Evolutionary conservation across 129 eudicot genomes (phyloP).

Genomic region (Arctium lappa): DNA sequence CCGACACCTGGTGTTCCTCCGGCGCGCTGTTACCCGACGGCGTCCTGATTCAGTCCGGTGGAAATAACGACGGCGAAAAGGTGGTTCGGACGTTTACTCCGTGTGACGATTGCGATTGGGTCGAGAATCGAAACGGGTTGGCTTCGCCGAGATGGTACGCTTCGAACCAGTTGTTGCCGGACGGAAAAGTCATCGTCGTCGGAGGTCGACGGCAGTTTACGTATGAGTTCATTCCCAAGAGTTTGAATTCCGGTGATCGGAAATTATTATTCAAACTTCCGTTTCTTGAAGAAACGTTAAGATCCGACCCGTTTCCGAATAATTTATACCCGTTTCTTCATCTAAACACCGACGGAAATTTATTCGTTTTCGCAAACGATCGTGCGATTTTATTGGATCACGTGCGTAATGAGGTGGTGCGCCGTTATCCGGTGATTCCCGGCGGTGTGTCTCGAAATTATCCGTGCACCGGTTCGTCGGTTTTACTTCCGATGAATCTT

Average conservation of each 20-base stretch:
- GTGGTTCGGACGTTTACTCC: constrained; percentile 39
- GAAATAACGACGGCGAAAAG: constrained; percentile 36
- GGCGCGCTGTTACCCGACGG: constrained; percentile 45
- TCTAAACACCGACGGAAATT: constrained; percentile 37
- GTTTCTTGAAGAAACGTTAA: constrained; percentile 30
- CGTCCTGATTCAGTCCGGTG: constrained; percentile 43
- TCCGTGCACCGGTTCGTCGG: constrained; percentile 47
- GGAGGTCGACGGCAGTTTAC: constrained; percentile 41
- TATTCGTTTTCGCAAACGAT: constrained; percentile 41
- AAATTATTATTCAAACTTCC: constrained; percentile 17
- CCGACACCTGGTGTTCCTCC: constrained; percentile 54
- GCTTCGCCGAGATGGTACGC: constrained; percentile 47
- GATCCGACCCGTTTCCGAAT: constrained; percentile 25
- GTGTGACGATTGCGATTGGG: constrained; percentile 46
- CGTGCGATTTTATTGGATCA: constrained; percentile 37
- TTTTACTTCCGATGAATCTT: constrained; percentile 35
- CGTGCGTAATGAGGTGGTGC: constrained; percentile 21
- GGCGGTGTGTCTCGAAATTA: constrained; percentile 38
- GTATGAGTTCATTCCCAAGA: constrained; percentile 42
- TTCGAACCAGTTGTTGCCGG: constrained; percentile 44
- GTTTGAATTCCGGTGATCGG: not conserved
- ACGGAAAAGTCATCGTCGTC: constrained; percentile 36
- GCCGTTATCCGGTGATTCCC: constrained; percentile 37
- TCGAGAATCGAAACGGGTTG: constrained; percentile 21
- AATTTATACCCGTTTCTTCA: constrained; percentile 44